A percentile compares a stretch with the other conserved stretches of the same genome.
Conservation (phyloP, 2,329 filamentous ascomycete genomes). For the Exserohilum rostratum region DNA sequence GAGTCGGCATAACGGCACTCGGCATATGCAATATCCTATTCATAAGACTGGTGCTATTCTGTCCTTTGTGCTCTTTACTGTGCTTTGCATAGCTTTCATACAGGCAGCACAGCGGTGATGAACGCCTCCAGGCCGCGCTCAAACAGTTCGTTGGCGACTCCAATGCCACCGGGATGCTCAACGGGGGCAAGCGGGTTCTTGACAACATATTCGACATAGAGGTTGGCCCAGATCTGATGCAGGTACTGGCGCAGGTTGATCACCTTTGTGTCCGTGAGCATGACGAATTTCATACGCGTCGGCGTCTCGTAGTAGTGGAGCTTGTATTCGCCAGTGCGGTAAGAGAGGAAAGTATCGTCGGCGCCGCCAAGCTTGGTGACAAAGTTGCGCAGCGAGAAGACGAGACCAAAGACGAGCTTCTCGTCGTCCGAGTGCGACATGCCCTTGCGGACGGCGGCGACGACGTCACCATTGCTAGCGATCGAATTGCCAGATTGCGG, state of each 20-base stretch:
- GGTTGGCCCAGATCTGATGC: constrained; percentile 97
- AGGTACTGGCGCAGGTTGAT: constrained; percentile 91
- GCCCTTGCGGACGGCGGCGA: constrained; percentile 42
- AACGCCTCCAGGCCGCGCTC: constrained; percentile 76
- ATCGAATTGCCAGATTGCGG: constrained; percentile 57
- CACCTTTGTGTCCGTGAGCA: constrained; percentile 89
- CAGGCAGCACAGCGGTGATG: constrained; percentile 58
- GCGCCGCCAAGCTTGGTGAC: constrained; percentile 91
- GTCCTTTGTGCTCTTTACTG: not conserved
- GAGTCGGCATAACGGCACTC: not conserved
- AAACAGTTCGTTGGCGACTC: constrained; percentile 69
- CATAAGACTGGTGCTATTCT: not conserved
- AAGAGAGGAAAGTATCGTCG: constrained; percentile 91
- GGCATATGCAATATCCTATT: not conserved
- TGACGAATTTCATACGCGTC: constrained; percentile 92
- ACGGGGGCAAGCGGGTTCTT: constrained; percentile 68
- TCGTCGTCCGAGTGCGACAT: constrained; percentile 78
- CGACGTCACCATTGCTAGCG: constrained; percentile 51
- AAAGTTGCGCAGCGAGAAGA: constrained; percentile 97
- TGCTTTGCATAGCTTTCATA: constrained; percentile 22
- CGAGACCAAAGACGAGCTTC: constrained; percentile 95
- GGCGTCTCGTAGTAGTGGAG: constrained; percentile 99
- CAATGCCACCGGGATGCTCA: constrained; percentile 66
- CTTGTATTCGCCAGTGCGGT: constrained; percentile 93
- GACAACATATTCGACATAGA: constrained; percentile 91